Conservation (phyloP, 1,284 basidiomycete species). For the Rhodotorula sp. region DNA sequence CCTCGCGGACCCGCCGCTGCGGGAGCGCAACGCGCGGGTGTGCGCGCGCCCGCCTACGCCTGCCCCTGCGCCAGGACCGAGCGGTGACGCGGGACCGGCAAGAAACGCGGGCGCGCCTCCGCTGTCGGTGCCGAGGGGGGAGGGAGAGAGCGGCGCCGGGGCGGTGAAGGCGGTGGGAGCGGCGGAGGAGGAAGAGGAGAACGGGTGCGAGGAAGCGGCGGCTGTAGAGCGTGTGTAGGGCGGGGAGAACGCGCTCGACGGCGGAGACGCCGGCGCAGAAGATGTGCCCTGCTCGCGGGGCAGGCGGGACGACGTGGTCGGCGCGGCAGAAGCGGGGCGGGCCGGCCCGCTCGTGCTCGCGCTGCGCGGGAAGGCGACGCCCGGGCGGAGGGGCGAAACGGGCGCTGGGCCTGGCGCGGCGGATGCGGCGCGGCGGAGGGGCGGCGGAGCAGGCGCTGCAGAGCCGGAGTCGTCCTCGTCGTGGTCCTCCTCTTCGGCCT, state of each 20-base stretch:
- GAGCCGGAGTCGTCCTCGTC: slow-evolving; percentile 33
- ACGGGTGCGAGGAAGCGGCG: not conserved
- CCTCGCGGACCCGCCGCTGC: not conserved
- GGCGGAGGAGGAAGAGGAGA: not conserved
- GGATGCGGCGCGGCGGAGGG: slow-evolving; percentile 17
- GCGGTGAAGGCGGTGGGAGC: not conserved
- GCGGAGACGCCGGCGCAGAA: slow-evolving; percentile 9
- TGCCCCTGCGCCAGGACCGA: not conserved
- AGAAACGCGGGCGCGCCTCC: not conserved
- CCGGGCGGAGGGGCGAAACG: slow-evolving; percentile 10
- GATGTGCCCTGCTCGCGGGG: not conserved
- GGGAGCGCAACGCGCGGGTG: not conserved
- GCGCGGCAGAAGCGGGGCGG: slow-evolving; percentile 20
- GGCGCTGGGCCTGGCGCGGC: slow-evolving; percentile 24
- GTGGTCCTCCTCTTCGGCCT: slow-evolving; percentile 40
- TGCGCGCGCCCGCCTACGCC: too few relatives aligned
- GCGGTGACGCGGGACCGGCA: not conserved
- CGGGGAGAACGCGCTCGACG: slow-evolving; percentile 11
- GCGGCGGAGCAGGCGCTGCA: slow-evolving; percentile 10
- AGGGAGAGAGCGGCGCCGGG: not conserved
- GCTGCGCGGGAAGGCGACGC: slow-evolving; percentile 17
- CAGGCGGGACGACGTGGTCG: not conserved
- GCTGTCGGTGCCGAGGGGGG: too few relatives aligned
- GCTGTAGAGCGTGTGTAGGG: slow-evolving; percentile 2
- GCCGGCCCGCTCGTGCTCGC: not conserved